These are phyloP conservation scores for Fusarium ramigenum DNA, from an alignment of 2,329 filamentous ascomycete species.

Conservation along the genomic window DNA sequence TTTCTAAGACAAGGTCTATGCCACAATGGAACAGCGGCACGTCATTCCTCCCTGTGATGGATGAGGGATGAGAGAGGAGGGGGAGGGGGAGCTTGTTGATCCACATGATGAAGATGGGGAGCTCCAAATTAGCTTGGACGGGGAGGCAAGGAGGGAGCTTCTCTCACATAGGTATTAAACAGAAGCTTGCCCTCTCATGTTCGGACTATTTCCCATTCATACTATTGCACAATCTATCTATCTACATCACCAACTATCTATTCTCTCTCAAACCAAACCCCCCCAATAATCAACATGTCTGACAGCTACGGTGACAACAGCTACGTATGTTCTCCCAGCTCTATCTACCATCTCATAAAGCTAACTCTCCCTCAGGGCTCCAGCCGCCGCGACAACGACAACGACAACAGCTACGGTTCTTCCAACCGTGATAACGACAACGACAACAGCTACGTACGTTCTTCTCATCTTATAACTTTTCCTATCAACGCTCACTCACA, in stretches of 20 bases:
- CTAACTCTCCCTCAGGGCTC: conserved; percentile 23
- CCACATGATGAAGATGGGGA: conserved; percentile 25
- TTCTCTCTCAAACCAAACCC: neutral
- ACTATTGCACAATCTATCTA: neutral
- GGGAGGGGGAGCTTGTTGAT: conserved; percentile 11
- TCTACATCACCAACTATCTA: neutral
- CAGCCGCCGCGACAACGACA: conserved; percentile 29
- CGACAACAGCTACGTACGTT: conserved; percentile 5
- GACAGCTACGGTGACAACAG: conserved; percentile 54
- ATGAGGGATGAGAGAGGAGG: conserved; percentile 10
- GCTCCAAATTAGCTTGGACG: conserved; percentile 6
- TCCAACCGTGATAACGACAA: neutral
- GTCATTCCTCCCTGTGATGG: conserved; percentile 32
- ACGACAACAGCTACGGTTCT: neutral
- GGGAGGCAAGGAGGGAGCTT: conserved; percentile 18
- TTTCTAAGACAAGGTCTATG: conserved; percentile 25
- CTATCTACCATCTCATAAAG: neutral
- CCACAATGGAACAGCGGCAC: conserved; percentile 35
- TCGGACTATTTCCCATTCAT: neutral
- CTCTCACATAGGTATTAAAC: conserved; percentile 30
- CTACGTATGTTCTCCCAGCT: conserved; percentile 31
- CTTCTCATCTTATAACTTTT: neutral
- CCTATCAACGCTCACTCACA: neutral
- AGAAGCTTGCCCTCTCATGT: conserved; percentile 20
- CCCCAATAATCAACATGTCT: conserved; percentile 53